Evolutionary conservation across 257 asterid genomes (phyloP).

Genomic region (Scutellaria minor): DNA sequence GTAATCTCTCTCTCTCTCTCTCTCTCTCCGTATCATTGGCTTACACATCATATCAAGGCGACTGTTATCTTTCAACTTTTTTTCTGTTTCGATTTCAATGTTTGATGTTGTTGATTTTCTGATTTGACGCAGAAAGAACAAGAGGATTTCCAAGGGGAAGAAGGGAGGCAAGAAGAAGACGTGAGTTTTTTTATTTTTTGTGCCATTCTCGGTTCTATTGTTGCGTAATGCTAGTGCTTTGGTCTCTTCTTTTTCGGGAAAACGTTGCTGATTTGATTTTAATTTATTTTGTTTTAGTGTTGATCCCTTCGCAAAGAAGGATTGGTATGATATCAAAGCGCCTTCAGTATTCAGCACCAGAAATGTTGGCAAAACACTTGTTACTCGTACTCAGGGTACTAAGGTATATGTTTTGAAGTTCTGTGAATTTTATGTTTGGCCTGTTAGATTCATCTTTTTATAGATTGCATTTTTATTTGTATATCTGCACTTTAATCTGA

Average conservation of each 20-base stretch:
- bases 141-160: slow-evolving; percentile 72
- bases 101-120: slow-evolving; percentile 26
- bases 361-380: slow-evolving; percentile 61
- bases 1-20: slow-evolving; percentile 37
- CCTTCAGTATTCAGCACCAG: slow-evolving; percentile 57
- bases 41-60: neutral
- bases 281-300: slow-evolving; percentile 27
- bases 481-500: neutral
- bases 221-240: neutral
- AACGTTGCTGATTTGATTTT: neutral
- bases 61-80: neutral
- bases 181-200: slow-evolving; percentile 36
- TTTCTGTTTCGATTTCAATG: neutral
- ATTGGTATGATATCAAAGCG: slow-evolving; percentile 68
- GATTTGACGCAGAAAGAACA: slow-evolving; percentile 52
- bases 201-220: neutral
- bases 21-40: neutral
- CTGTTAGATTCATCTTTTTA: neutral
- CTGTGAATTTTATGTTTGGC: neutral
- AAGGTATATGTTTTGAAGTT: slow-evolving; percentile 37
- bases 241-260: neutral
- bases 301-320: slow-evolving; percentile 68
- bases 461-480: neutral
- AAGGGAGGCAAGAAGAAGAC: slow-evolving; percentile 71
- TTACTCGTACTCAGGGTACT: slow-evolving; percentile 70